These are phyloP conservation scores for Populus hybrid DNA, from an alignment of 441 rosid genomes.

Conservation along the genomic window DNA sequence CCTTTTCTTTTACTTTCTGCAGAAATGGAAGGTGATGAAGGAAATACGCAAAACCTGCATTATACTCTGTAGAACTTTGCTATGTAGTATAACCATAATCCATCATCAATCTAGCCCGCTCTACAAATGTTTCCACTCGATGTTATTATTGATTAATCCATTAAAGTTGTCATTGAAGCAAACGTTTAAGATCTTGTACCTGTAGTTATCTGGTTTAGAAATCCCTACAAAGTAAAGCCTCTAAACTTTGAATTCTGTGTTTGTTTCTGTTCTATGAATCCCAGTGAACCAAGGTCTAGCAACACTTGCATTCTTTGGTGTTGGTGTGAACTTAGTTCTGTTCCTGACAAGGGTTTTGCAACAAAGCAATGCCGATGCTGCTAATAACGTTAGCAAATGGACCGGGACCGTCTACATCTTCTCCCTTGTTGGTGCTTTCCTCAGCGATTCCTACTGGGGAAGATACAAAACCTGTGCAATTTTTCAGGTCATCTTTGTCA, in stretches of 20 bases:
- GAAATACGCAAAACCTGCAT: not conserved
- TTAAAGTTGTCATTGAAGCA: not conserved
- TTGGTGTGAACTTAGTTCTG: constrained; percentile 91
- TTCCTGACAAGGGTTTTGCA: constrained; percentile 94
- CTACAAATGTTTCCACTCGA: not conserved
- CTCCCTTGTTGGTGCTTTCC: constrained; percentile 95
- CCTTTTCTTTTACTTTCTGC: too few relatives aligned
- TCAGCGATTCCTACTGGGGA: constrained; percentile 98
- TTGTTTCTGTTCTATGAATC: not conserved
- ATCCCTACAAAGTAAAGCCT: not conserved
- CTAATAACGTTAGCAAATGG: constrained; percentile 99
- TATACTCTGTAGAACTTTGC: not conserved
- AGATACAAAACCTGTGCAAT: constrained; percentile 96
- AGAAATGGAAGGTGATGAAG: too few relatives aligned
- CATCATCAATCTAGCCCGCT: not conserved
- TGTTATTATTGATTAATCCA: not conserved
- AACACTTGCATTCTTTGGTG: constrained; percentile 98
- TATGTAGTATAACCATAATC: not conserved
- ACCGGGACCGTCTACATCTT: constrained; percentile 98
- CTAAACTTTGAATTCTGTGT: not conserved
- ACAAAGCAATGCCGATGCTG: constrained; percentile 95
- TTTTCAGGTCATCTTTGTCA: constrained; percentile 90
- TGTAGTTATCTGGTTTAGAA: not conserved
- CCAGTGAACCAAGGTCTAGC: constrained; percentile 98
- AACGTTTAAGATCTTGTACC: not conserved